A percentile compares a stretch with the other conserved stretches of the same genome.
phyloP scores from a whole-genome alignment of 2,329 filamentous ascomycete species.

The Arthrobotrys pseudoclavata region DNA sequence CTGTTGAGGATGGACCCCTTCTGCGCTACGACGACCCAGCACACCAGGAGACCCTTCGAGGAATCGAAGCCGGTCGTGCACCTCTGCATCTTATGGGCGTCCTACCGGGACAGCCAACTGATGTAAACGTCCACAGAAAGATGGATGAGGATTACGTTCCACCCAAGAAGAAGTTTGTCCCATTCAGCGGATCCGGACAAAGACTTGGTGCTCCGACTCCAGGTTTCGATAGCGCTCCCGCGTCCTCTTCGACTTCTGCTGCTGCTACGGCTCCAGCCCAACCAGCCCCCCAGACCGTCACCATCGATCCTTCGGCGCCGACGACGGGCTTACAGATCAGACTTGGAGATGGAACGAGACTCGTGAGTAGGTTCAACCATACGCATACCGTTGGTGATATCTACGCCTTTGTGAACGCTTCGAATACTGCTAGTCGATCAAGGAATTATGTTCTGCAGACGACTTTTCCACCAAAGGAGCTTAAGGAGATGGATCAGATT shows the following conservation, averaged over 20 bases:
- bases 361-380: slow-evolving; percentile 85
- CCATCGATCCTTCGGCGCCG: slow-evolving; percentile 76
- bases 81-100: slow-evolving; percentile 84
- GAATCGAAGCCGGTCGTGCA: slow-evolving; percentile 82
- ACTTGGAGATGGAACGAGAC: slow-evolving; percentile 80
- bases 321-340: slow-evolving; percentile 80
- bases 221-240: slow-evolving; percentile 68
- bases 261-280: slow-evolving; percentile 64
- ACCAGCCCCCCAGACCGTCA: slow-evolving; percentile 64
- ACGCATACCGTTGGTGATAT: slow-evolving; percentile 82
- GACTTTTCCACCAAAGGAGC: slow-evolving; percentile 85
- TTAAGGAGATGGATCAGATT: slow-evolving; percentile 73
- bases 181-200: slow-evolving; percentile 79
- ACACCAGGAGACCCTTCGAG: slow-evolving; percentile 78
- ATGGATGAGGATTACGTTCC: slow-evolving; percentile 80
- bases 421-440: slow-evolving; percentile 72
- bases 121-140: slow-evolving; percentile 81
- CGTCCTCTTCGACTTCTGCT: slow-evolving; percentile 65
- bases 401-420: slow-evolving; percentile 79
- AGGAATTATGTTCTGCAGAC: slow-evolving; percentile 82
- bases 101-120: slow-evolving; percentile 79
- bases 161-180: slow-evolving; percentile 81
- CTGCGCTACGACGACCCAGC: slow-evolving; percentile 83
- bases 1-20: slow-evolving; percentile 83
- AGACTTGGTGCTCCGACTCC: slow-evolving; percentile 83